A percentile compares a stretch with the other conserved stretches of the same genome.
Conservation (phyloP, 2,329 filamentous ascomycete species). For the Phyllosticta citribraziliensis region DNA sequence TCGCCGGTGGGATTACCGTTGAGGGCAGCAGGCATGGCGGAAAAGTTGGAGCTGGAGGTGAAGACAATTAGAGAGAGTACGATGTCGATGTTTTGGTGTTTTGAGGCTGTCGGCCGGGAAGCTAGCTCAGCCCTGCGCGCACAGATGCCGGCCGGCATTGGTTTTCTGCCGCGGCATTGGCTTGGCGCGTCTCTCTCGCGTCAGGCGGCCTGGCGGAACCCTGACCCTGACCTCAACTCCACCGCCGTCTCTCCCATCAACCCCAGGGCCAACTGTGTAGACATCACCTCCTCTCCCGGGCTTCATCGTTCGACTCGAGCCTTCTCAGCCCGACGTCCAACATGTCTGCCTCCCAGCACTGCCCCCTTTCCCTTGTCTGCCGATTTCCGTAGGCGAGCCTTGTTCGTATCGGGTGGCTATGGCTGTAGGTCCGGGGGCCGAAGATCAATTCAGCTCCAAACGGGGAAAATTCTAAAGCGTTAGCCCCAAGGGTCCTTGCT, state of each 20-base stretch:
- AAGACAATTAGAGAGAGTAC: neutral
- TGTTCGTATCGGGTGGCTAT: neutral
- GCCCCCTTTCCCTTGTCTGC: neutral
- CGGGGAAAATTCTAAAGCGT: neutral
- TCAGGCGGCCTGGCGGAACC: too few species aligned
- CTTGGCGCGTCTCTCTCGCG: too few species aligned
- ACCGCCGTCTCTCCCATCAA: too few species aligned
- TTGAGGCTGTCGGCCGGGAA: neutral
- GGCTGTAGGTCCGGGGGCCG: neutral
- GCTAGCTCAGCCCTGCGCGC: neutral
- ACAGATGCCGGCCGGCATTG: neutral
- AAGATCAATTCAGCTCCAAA: neutral
- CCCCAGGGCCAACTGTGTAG: too few species aligned
- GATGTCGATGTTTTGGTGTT: neutral
- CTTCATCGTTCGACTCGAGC: too few species aligned
- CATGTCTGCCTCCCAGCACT: neutral
- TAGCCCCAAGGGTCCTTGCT: neutral
- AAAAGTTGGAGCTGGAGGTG: neutral
- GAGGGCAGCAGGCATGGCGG: constrained; percentile 22
- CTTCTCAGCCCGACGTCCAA: neutral
- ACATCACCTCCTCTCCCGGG: too few species aligned
- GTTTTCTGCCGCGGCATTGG: too few species aligned
- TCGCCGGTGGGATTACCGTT: constrained; percentile 5
- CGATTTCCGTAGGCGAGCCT: neutral
- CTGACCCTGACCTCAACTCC: neutral